These are phyloP conservation scores for Pyricularia grisea DNA, from an alignment of 2,329 filamentous ascomycete genomes.

Conservation along the genomic window DNA sequence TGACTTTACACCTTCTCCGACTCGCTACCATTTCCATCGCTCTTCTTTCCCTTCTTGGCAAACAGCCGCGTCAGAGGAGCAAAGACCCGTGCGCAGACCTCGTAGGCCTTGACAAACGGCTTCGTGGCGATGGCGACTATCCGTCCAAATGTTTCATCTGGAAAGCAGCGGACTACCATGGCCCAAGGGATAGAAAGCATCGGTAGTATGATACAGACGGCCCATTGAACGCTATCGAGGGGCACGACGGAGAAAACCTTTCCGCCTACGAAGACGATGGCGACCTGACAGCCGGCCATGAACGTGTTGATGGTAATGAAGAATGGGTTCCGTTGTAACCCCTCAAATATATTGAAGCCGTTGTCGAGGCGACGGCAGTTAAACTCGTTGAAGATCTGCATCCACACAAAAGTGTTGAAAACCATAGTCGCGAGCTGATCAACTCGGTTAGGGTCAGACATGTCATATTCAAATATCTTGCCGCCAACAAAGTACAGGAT, in stretches of 20 bases:
- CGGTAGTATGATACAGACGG: constrained; percentile 8
- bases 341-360: constrained; percentile 80
- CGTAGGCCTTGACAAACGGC: constrained; percentile 20
- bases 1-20: background rate
- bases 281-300: constrained; percentile 49
- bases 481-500: constrained; percentile 66
- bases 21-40: background rate
- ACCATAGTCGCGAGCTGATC: constrained; percentile 56
- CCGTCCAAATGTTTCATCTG: constrained; percentile 30
- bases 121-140: constrained; percentile 18
- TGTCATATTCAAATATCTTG: constrained; percentile 49
- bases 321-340: constrained; percentile 68
- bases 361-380: constrained; percentile 81
- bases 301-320: constrained; percentile 72
- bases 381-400: constrained; percentile 79
- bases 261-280: constrained; percentile 5
- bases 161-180: constrained; percentile 37
- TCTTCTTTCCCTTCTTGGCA: background rate
- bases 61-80: background rate
- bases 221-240: constrained; percentile 9
- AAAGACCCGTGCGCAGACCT: constrained; percentile 11
- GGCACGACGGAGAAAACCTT: constrained; percentile 8
- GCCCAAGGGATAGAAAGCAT: constrained; percentile 40
- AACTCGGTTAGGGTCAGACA: constrained; percentile 29
- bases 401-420: constrained; percentile 80